Evolutionary conservation across 208 protist species (phyloP).

Genomic region (Leishmania martiniquensis): DNA sequence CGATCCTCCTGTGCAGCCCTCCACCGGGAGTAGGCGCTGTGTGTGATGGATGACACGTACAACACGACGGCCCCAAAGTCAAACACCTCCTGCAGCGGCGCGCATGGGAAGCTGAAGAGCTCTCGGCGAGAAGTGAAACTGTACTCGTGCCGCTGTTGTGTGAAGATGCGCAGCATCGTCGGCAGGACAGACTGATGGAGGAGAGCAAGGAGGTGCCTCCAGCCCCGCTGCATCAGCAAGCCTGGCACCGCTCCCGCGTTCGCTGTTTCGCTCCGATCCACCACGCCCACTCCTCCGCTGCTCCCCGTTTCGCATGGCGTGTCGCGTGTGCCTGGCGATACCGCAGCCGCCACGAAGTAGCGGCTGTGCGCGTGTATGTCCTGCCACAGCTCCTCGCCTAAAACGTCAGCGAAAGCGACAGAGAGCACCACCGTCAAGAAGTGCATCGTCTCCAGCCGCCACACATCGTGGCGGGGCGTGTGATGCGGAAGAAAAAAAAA

Average conservation of each 20-base stretch:
- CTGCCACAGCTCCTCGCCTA: slow-evolving; percentile 42
- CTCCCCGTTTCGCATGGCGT: background rate
- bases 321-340: background rate
- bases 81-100: slow-evolving; percentile 54
- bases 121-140: slow-evolving; percentile 71
- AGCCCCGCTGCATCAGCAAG: background rate
- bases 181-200: slow-evolving; percentile 70
- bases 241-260: background rate
- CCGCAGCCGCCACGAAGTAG: background rate
- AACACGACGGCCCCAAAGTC: slow-evolving; percentile 70
- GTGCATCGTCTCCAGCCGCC: slow-evolving; percentile 66
- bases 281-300: background rate
- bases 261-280: background rate
- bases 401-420: slow-evolving; percentile 36
- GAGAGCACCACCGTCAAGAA: slow-evolving; percentile 55
- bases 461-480: slow-evolving; percentile 59
- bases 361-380: slow-evolving; percentile 23
- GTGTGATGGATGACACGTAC: slow-evolving; percentile 55
- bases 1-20: background rate
- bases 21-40: slow-evolving; percentile 30
- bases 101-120: slow-evolving; percentile 63
- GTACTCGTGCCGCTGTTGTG: slow-evolving; percentile 57
- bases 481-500: slow-evolving; percentile 45
- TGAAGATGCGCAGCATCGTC: slow-evolving; percentile 50
- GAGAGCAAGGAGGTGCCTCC: slow-evolving; percentile 24